Conservation (phyloP, 257 asterid genomes). For the Petunia secreta region DNA sequence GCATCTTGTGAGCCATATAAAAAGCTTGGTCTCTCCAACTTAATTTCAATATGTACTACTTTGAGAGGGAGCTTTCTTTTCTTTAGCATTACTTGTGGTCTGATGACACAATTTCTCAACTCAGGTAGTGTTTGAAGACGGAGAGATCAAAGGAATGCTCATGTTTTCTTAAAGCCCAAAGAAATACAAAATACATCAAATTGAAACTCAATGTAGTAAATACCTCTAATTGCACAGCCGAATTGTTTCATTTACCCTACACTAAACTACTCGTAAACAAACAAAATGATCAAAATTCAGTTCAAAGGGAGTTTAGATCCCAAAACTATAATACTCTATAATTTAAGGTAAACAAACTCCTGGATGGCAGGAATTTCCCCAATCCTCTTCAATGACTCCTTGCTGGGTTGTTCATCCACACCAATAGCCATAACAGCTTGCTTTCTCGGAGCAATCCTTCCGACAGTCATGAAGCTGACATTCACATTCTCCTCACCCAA, state of each 20-base stretch:
- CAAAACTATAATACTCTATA: slow-evolving; percentile 38
- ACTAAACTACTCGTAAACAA: slow-evolving; percentile 25
- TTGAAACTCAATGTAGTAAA: slow-evolving; percentile 22
- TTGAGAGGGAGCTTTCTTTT: neutral
- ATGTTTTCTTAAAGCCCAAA: neutral
- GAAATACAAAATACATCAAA: slow-evolving; percentile 7
- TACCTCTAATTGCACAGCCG: slow-evolving; percentile 20
- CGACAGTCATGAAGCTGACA: slow-evolving; percentile 92
- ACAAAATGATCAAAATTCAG: slow-evolving; percentile 41
- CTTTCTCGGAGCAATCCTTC: slow-evolving; percentile 84
- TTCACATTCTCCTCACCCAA: slow-evolving; percentile 84
- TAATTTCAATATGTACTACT: neutral
- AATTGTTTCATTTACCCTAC: slow-evolving; percentile 32
- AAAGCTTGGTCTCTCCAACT: neutral
- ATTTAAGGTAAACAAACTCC: slow-evolving; percentile 78
- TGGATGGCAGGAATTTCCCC: slow-evolving; percentile 85
- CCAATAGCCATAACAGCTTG: slow-evolving; percentile 97
- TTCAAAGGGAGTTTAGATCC: neutral
- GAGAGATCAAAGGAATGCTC: neutral
- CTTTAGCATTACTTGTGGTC: neutral
- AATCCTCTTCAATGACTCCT: slow-evolving; percentile 70
- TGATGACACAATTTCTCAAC: neutral
- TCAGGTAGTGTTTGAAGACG: neutral
- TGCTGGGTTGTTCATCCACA: slow-evolving; percentile 88
- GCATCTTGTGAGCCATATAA: no score